Evolutionary conservation across 495 filamentous ascomycete genomes (phyloP).

Genomic region (Lasiosphaeris hirsuta): DNA sequence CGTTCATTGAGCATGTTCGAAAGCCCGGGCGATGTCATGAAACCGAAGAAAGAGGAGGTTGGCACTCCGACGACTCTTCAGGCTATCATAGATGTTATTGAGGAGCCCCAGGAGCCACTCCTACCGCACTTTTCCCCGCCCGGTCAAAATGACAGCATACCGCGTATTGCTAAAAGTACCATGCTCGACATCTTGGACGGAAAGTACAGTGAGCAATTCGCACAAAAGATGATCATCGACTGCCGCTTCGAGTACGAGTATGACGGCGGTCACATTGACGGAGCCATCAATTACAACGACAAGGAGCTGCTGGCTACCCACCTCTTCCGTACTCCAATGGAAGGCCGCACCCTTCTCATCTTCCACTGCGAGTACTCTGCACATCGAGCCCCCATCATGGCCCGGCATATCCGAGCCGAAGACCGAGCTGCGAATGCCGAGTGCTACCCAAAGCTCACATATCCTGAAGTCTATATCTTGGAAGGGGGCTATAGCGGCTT

Average conservation of each 20-base stretch:
- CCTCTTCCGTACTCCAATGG: constrained; percentile 64
- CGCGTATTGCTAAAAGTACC: constrained; percentile 77
- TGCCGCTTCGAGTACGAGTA: constrained; percentile 99
- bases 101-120: constrained; percentile 59
- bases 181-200: constrained; percentile 84
- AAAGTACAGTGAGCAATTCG: constrained; percentile 69
- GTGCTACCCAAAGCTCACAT: constrained; percentile 80
- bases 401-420: constrained; percentile 77
- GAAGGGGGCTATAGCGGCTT: constrained; percentile 95
- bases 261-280: constrained; percentile 89
- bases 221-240: constrained; percentile 81
- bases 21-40: constrained; percentile 79
- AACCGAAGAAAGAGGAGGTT: constrained; percentile 57
- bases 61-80: constrained; percentile 51
- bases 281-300: constrained; percentile 92
- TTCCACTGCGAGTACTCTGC: constrained; percentile 99
- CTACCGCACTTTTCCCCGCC: constrained; percentile 84
- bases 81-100: constrained; percentile 69
- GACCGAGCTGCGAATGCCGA: constrained; percentile 82
- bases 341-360: constrained; percentile 73
- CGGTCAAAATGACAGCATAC: constrained; percentile 77
- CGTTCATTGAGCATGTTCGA: constrained; percentile 98
- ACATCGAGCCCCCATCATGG: constrained; percentile 96
- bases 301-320: constrained; percentile 78
- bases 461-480: constrained; percentile 94